Base-by-base conservation (phyloP, 495 filamentous ascomycete genomes). In the Chaetomium tenue region DNA sequence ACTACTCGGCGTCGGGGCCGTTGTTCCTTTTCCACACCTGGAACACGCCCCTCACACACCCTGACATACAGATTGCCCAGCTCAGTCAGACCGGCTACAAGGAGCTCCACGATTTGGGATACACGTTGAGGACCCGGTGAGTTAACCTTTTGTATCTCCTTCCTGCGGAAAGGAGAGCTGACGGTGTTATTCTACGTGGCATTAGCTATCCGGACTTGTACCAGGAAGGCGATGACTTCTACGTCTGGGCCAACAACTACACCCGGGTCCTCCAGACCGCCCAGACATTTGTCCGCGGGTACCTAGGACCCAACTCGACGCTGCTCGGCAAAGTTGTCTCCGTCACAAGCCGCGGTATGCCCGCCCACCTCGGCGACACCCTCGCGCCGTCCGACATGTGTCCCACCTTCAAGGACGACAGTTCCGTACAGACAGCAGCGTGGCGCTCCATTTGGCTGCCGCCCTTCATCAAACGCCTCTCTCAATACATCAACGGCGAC, bases 161-260 rank as follows among this genome's bases (percentile, higher is more conserved):
- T 15, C n/a, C 40, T 15, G 40, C 18, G 2, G 40, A 1, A 18
- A 18, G 7, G n/a, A 47, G 44, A 20, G 5, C n/a, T 47, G 44
- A 47, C 44, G 4, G 12, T 16, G 50, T 28, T 52, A 15, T 52
- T 12, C 22, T 16, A 12, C 26, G 16, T 3, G 11, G 22, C 12
- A 2, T 12, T 51, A 52, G 50, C 61, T 84, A 86, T 63, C 83
- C 84, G 16, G 61, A 76, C n/a, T 79, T 87, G 44, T 87, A 87
- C 69, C 68, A 69, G 22, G 80, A 85, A 51, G 82, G 82, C 50
- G 78, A 77, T 16, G 77, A 77, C 0, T 86, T 86, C 74, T 68
- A 78, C 8, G 72, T 83, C 12, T 87, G 84, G 84, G 81, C 82
- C 6, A 87, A 87, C 66, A 77, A 83, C 55, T 86, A 86, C 67